Evolutionary conservation across 1,139 yeast species (phyloP).

Genomic region (Yamadazyma sp.): DNA sequence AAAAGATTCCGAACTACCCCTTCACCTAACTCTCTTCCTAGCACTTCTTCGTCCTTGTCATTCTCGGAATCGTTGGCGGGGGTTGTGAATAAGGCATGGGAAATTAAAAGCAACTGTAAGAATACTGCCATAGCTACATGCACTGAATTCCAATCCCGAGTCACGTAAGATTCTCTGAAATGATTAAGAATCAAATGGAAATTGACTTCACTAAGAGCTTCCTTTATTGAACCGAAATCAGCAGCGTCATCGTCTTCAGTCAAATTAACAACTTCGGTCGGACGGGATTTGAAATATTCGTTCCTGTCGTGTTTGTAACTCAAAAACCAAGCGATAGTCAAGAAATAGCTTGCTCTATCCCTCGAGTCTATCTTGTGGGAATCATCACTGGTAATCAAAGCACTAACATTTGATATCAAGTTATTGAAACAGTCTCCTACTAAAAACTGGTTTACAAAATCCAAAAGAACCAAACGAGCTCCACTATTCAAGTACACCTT

Average conservation of each 20-base stretch:
- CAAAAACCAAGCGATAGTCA: constrained; percentile 72
- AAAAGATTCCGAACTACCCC: constrained; percentile 54
- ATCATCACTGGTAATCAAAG: constrained; percentile 44
- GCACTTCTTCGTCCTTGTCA: constrained; percentile 50
- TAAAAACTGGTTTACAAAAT: constrained; percentile 54
- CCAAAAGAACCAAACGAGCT: constrained; percentile 35
- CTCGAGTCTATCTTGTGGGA: constrained; percentile 32
- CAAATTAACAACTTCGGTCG: constrained; percentile 16
- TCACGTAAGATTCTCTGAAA: constrained; percentile 53
- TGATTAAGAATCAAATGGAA: constrained; percentile 60
- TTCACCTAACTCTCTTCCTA: constrained; percentile 49
- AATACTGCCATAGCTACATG: constrained; percentile 75
- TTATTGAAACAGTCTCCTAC: constrained; percentile 77
- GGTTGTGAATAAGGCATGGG: constrained; percentile 45
- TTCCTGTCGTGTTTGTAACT: constrained; percentile 33
- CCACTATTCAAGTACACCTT: constrained; percentile 31
- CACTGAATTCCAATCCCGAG: constrained; percentile 54
- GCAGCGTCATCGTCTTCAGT: constrained; percentile 24
- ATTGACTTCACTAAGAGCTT: constrained; percentile 64
- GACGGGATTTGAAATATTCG: constrained; percentile 22
- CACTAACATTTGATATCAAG: constrained; percentile 53
- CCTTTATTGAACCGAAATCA: constrained; percentile 66
- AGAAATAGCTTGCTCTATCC: constrained; percentile 51
- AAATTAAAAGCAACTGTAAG: constrained; percentile 59
- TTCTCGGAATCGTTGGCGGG: constrained; percentile 6